A percentile compares a stretch with the other conserved stretches of the same genome.
These are phyloP conservation scores for Xylaria flabelliformis DNA, from an alignment of 495 filamentous ascomycete species.

Conservation along the genomic window DNA sequence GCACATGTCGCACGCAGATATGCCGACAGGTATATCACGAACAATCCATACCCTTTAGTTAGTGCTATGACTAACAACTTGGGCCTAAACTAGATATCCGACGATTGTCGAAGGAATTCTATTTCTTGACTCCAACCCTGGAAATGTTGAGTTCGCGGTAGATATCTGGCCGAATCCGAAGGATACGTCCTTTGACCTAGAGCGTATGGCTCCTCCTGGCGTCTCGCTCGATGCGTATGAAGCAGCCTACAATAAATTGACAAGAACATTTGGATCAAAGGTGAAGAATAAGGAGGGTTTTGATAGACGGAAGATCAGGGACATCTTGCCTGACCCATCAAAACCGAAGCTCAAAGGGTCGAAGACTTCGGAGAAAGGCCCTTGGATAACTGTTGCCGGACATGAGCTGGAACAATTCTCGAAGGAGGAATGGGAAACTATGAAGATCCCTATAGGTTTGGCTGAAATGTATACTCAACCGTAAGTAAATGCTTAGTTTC, in stretches of 20 bases:
- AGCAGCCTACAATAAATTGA: conserved; percentile 32
- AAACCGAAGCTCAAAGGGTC: conserved; percentile 33
- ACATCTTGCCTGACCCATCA: conserved; percentile 46
- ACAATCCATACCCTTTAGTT: not conserved
- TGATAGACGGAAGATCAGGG: conserved; percentile 48
- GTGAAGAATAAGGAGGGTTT: conserved; percentile 56
- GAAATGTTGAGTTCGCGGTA: conserved; percentile 29
- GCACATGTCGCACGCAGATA: not conserved
- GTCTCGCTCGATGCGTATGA: conserved; percentile 32
- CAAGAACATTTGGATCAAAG: conserved; percentile 44
- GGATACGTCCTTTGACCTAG: conserved; percentile 31
- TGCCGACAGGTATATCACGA: not conserved
- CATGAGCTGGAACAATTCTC: conserved; percentile 56
- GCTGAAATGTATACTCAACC: conserved; percentile 33
- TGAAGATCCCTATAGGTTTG: conserved; percentile 37
- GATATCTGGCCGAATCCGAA: conserved; percentile 35
- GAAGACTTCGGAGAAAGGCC: conserved; percentile 44
- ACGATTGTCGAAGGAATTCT: conserved; percentile 24
- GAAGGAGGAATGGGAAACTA: conserved; percentile 39
- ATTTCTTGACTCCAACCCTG: conserved; percentile 18
- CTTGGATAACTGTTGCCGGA: conserved; percentile 52
- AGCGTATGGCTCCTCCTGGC: conserved; percentile 29
- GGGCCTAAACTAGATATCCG: conserved; percentile 25
- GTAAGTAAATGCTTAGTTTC: conserved; percentile 38
- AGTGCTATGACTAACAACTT: not conserved